Conservation (phyloP, 2,329 filamentous ascomycete species). For the Trichoderma sp. region DNA sequence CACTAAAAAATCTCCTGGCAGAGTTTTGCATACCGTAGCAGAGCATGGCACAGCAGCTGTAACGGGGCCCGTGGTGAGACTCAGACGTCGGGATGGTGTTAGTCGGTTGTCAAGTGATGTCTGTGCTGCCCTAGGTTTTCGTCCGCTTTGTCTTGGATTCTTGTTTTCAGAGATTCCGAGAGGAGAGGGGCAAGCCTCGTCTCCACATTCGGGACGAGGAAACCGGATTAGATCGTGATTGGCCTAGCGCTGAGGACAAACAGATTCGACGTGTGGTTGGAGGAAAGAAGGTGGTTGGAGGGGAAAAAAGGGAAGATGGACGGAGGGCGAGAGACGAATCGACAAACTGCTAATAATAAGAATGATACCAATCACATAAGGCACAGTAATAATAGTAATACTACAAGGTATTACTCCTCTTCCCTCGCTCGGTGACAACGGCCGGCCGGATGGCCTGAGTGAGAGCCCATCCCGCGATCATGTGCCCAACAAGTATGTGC, state of each 20-base stretch:
- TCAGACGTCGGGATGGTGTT: not conserved
- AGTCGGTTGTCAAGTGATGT: not conserved
- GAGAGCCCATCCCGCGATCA: not conserved
- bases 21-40: not conserved
- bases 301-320: not conserved
- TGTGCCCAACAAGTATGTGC: not conserved
- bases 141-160: not conserved
- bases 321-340: not conserved
- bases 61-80: slow-evolving; percentile 6
- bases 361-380: too few relatives aligned
- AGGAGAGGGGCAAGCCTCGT: not conserved
- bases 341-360: not conserved
- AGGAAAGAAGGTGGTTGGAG: not conserved
- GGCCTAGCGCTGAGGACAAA: not conserved
- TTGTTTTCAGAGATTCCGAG: not conserved
- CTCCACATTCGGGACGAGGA: slow-evolving; percentile 8
- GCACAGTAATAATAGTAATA: not conserved
- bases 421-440: not conserved
- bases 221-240: not conserved
- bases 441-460: not conserved
- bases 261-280: not conserved
- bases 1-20: not conserved
- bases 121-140: not conserved
- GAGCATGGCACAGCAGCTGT: not conserved
- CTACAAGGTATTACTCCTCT: not conserved